Base-by-base conservation (phyloP, 176 grass and related monocot species). In the Raddia distichophylla region DNA sequence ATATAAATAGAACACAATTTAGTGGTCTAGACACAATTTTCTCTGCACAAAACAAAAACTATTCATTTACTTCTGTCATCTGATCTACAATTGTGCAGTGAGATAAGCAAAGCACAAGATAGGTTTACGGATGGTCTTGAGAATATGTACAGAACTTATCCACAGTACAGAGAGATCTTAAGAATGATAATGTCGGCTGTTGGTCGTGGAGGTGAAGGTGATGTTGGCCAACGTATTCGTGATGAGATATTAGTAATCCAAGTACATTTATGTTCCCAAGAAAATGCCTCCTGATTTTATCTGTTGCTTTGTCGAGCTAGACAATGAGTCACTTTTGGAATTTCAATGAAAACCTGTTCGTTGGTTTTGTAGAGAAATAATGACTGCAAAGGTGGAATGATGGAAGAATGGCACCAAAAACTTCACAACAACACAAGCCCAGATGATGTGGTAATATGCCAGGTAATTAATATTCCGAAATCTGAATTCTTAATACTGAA, bases 391-490 rank as follows among this genome's bases (percentile, higher is more conserved):
- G 96, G 96, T 91, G 96, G 87, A 76, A 93, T 99, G 82, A 95
- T 99, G 91, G 96, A 99, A 76, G 96, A 99, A 84, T 98, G 96
- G 96, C 96, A 98, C 80, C 96, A 98, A 69, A 98, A 98, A 88
- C 77, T 98, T 52, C 96, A 98, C 79, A 98, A 98, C 54, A 98
- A 98, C 72, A 98, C 96, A 66, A 93, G 96, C 84, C 96, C 96
- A 81, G 96, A 98, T 91, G 96, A 98, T 86, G 93, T 95, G 52
- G 82, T 99, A 66, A 99, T 99, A 67, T 99, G 96, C 82, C 96
- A 99, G 90, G 95, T 98, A 88, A 32, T 89, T 70, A 62, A 75
- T 80, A 27, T 76, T 49, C 35, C 72, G 53, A 59, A 27, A 73
- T 49, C 35, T 72, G 53, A 59, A 59, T 77, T 71, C 14, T 46